Evolutionary conservation across 306 rosid genomes (phyloP).

Genomic region (Betula pendula): DNA sequence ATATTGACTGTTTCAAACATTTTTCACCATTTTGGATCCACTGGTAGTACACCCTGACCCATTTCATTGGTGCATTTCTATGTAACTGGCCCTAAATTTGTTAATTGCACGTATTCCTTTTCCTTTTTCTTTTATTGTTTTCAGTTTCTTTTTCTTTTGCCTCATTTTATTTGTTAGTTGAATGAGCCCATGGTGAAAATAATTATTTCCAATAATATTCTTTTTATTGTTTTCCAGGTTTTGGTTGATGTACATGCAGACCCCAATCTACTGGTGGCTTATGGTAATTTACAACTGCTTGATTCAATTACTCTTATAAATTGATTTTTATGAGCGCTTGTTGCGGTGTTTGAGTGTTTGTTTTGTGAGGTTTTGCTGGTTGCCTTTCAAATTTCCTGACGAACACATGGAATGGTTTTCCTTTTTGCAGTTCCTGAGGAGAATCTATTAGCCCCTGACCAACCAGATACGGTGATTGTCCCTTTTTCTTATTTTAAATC

Average conservation of each 20-base stretch:
- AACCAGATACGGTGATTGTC: slow-evolving; percentile 64
- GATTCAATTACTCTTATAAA: slow-evolving; percentile 1
- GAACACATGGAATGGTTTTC: slow-evolving; percentile 27
- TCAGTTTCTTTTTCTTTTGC: neutral
- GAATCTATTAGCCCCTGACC: slow-evolving; percentile 62
- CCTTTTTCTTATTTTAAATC: neutral
- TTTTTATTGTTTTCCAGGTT: slow-evolving; percentile 52
- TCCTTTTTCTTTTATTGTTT: neutral
- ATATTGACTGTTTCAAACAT: neutral
- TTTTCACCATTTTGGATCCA: neutral
- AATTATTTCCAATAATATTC: slow-evolving; percentile 9
- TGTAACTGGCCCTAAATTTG: slow-evolving; percentile 7
- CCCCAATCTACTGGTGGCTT: slow-evolving; percentile 84
- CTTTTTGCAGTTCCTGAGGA: slow-evolving; percentile 82
- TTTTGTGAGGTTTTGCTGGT: neutral
- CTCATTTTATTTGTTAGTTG: neutral
- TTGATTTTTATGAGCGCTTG: slow-evolving; percentile 11
- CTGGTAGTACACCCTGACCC: neutral
- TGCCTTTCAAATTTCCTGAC: neutral
- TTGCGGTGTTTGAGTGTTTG: neutral
- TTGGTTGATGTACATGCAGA: slow-evolving; percentile 79
- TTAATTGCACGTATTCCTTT: neutral
- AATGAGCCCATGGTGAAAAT: slow-evolving; percentile 11
- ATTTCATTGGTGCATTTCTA: neutral
- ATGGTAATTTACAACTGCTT: slow-evolving; percentile 53